Conservation (phyloP, 129 eudicot species). For the Arctium minus region DNA sequence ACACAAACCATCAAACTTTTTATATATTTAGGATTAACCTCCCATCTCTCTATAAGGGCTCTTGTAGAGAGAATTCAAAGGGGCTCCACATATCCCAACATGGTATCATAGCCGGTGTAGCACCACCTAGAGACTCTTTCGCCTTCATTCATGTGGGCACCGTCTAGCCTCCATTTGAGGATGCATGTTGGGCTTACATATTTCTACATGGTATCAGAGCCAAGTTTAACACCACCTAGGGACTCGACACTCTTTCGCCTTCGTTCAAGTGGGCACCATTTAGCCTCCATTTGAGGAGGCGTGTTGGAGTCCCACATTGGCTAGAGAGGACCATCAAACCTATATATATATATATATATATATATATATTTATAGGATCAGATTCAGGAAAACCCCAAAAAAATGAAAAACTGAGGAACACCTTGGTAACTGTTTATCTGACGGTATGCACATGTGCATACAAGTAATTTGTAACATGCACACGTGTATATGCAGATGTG, state of each 20-base stretch:
- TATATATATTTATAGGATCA: no score
- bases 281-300: neutral
- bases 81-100: neutral
- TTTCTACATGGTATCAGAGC: no score
- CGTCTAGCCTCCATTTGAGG: neutral
- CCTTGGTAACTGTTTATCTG: neutral
- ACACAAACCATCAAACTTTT: neutral
- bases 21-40: neutral
- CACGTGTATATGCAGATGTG: neutral
- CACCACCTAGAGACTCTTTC: neutral
- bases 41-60: neutral
- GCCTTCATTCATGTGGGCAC: neutral
- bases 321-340: neutral
- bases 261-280: no score
- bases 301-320: neutral
- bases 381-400: neutral
- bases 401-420: neutral
- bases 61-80: neutral
- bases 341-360: no score
- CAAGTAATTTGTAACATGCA: neutral
- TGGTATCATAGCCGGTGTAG: neutral
- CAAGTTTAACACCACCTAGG: no score
- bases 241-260: no score
- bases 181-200: no score
- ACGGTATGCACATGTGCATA: no score